phyloP scores from a whole-genome alignment of 192 early-diverging fungal species.

The Chytriomyces sp. region DNA sequence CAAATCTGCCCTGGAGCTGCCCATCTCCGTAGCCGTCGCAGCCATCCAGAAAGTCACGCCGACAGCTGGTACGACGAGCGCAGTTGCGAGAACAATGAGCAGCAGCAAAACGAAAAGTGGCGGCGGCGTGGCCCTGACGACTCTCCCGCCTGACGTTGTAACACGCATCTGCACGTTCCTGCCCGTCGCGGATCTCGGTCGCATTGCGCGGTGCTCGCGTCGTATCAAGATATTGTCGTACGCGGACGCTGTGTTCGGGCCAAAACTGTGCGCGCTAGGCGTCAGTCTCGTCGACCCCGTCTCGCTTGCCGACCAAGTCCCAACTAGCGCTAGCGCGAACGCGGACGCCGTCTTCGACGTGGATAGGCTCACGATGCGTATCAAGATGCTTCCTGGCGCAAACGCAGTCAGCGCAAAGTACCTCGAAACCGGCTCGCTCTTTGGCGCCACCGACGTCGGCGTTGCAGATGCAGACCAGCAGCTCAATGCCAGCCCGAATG shows the following conservation, averaged over 20 bases:
- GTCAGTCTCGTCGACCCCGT: constrained; percentile 19
- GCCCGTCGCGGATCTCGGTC: constrained; percentile 45
- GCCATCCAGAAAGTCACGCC: too few species aligned
- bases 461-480: background rate
- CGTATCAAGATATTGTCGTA: constrained; percentile 79
- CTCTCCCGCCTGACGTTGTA: constrained; percentile 57
- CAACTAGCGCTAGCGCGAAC: too few species aligned
- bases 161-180: constrained; percentile 46
- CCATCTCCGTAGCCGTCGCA: too few species aligned
- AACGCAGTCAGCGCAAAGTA: constrained; percentile 48
- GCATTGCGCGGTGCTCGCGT: constrained; percentile 61
- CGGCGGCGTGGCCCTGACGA: constrained; percentile 32
- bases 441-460: constrained; percentile 8
- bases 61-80: too few species aligned
- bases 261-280: constrained; percentile 60
- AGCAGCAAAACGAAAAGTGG: background rate
- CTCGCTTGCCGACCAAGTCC: background rate
- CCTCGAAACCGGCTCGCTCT: constrained; percentile 52
- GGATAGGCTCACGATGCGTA: constrained; percentile 34
- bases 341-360: constrained; percentile 13
- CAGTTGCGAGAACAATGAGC: background rate
- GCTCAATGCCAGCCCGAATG: background rate
- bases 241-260: constrained; percentile 75
- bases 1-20: too few species aligned
- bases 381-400: constrained; percentile 56